phyloP scores from a whole-genome alignment of 208 protist species.

The Balamuthia mandrillaris region DNA sequence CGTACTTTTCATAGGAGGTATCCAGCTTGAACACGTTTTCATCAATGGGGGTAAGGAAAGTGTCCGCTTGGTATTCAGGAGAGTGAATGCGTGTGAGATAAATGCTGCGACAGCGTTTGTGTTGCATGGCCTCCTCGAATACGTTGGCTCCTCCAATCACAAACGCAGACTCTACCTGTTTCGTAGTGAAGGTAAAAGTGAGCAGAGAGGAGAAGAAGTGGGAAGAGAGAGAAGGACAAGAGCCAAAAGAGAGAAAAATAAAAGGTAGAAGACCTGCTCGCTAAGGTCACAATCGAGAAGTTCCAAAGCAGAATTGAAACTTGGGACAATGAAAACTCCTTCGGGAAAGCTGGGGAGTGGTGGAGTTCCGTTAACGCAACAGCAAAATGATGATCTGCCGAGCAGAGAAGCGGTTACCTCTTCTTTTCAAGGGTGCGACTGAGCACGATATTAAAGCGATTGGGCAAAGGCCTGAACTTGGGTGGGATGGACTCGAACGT shows the following conservation, averaged over 20 bases:
- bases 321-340: too few relatives aligned
- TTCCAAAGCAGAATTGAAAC: background rate
- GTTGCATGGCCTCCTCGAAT: slow-evolving; percentile 47
- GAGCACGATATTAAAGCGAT: slow-evolving; percentile 66
- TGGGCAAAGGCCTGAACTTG: slow-evolving; percentile 59
- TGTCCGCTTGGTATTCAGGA: background rate
- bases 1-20: background rate
- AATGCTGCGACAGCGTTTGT: background rate
- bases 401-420: background rate
- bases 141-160: slow-evolving; percentile 65
- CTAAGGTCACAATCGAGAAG: too few relatives aligned
- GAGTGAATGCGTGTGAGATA: background rate
- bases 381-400: background rate
- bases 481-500: slow-evolving; percentile 71
- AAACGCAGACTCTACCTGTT: slow-evolving; percentile 47
- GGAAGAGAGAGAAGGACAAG: background rate
- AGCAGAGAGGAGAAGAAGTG: background rate
- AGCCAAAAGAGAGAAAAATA: background rate
- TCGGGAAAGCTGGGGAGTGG: background rate
- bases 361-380: background rate
- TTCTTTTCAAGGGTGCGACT: background rate
- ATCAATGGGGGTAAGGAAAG: background rate
- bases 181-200: background rate
- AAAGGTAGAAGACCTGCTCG: too few relatives aligned
- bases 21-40: background rate